phyloP scores from a whole-genome alignment of 768 basidiomycete genomes.

The Hypholoma sublateritium region DNA sequence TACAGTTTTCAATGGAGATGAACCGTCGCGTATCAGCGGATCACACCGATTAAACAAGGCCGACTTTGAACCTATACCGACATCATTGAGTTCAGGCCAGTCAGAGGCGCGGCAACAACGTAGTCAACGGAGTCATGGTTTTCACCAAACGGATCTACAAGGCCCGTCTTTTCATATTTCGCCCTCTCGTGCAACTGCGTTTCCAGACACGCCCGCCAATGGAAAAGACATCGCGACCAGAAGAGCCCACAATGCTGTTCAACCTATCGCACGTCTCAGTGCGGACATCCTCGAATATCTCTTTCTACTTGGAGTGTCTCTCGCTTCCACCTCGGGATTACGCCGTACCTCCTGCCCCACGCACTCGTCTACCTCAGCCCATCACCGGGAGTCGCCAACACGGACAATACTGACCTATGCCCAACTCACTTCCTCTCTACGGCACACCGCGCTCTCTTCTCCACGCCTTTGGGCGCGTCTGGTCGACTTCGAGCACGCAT shows the following conservation, averaged over 20 bases:
- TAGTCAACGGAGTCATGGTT: no score
- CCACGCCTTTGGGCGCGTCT: not conserved
- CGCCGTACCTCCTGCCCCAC: no score
- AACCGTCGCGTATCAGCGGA: no score
- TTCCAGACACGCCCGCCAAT: no score
- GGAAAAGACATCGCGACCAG: not conserved
- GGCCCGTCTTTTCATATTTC: no score
- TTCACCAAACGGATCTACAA: no score
- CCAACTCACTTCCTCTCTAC: not conserved
- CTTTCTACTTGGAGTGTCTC: slow-evolving; percentile 15
- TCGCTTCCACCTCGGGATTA: not conserved
- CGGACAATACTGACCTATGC: slow-evolving; percentile 1
- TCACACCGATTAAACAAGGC: no score
- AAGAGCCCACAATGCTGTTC: slow-evolving; percentile 10
- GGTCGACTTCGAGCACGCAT: not conserved
- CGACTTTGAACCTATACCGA: no score
- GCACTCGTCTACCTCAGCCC: not conserved
- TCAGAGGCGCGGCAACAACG: no score
- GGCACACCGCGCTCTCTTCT: not conserved
- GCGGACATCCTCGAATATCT: slow-evolving; percentile 22
- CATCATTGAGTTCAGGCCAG: no score
- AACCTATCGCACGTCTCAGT: slow-evolving; percentile 14
- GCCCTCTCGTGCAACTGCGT: no score
- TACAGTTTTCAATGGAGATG: no score
- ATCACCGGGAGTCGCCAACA: not conserved